Evolutionary conservation across 257 asterid genomes (phyloP).

Genomic region (Agastache rugosa): DNA sequence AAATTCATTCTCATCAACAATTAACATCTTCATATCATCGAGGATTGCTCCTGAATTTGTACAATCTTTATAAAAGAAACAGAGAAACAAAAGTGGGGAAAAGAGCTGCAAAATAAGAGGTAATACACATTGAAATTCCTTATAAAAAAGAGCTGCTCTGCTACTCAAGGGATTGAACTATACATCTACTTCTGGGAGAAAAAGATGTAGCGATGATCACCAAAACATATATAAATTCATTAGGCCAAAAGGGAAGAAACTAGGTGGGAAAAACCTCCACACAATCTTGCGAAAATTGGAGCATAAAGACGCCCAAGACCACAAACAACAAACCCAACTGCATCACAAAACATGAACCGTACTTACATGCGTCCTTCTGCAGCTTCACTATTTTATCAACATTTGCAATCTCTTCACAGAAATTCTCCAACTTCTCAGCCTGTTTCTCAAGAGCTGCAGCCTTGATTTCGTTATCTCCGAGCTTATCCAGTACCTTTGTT

Average conservation of each 20-base stretch:
- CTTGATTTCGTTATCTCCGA: slow-evolving; percentile 53
- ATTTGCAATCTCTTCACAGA: slow-evolving; percentile 48
- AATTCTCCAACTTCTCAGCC: slow-evolving; percentile 51
- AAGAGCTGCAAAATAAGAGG: slow-evolving; percentile 33
- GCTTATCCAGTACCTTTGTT: slow-evolving; percentile 48
- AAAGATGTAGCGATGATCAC: slow-evolving; percentile 30
- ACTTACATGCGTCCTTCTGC: slow-evolving; percentile 55
- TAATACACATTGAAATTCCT: slow-evolving; percentile 36
- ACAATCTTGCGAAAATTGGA: slow-evolving; percentile 46
- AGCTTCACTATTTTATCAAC: slow-evolving; percentile 53
- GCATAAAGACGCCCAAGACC: slow-evolving; percentile 42
- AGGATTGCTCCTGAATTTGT: slow-evolving; percentile 24
- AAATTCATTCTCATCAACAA: slow-evolving; percentile 5
- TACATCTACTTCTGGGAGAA: slow-evolving; percentile 41
- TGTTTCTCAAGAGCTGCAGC: slow-evolving; percentile 57
- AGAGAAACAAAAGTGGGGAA: neutral
- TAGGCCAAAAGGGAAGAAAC: slow-evolving; percentile 32
- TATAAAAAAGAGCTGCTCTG: slow-evolving; percentile 25
- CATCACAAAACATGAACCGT: slow-evolving; percentile 52
- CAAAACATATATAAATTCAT: slow-evolving; percentile 27
- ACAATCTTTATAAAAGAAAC: slow-evolving; percentile 2
- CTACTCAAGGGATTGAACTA: slow-evolving; percentile 40
- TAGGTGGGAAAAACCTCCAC: slow-evolving; percentile 74
- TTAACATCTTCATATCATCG: neutral
- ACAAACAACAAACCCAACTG: slow-evolving; percentile 58